Conservation (phyloP, 345 rosid species). For the Laguncularia racemosa region DNA sequence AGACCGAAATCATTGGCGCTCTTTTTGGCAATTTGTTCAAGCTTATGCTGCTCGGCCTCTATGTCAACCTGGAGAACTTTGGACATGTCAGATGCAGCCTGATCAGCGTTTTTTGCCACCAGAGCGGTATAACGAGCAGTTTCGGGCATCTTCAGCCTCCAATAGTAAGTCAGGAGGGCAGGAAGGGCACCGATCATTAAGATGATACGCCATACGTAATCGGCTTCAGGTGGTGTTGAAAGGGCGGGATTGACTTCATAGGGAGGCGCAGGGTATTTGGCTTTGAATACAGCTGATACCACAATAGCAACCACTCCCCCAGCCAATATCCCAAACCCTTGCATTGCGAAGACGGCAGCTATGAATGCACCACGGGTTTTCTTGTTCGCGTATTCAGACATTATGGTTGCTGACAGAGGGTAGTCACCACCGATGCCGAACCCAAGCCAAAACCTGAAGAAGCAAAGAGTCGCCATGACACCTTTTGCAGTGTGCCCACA, state of each 20-base stretch:
- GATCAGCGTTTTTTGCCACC: conserved; percentile 38
- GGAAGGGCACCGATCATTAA: conserved; percentile 30
- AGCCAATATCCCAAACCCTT: conserved; percentile 64
- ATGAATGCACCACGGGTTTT: conserved; percentile 70
- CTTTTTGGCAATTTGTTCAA: not conserved
- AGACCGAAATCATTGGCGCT: conserved; percentile 18
- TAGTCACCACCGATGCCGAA: conserved; percentile 88
- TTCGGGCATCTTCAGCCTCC: conserved; percentile 39
- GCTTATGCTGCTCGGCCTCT: conserved; percentile 28
- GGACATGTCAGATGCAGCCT: conserved; percentile 44
- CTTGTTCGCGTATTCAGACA: conserved; percentile 84
- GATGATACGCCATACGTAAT: conserved; percentile 34
- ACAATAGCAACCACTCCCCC: conserved; percentile 54
- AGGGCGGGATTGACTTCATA: not conserved
- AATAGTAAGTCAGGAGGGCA: conserved; percentile 24
- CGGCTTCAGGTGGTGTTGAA: conserved; percentile 25
- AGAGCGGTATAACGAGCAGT: conserved; percentile 40
- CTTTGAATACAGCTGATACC: conserved; percentile 16
- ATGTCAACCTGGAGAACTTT: conserved; percentile 31
- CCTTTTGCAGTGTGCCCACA: conserved; percentile 26
- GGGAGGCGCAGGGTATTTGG: conserved; percentile 6
- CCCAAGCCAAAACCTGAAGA: conserved; percentile 89
- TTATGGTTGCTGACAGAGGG: conserved; percentile 84
- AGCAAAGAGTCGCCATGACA: conserved; percentile 65
- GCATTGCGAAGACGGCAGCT: conserved; percentile 79